Evolutionary conservation across 2,329 filamentous ascomycete genomes (phyloP).

Genomic region (Nemania bipapillata): DNA sequence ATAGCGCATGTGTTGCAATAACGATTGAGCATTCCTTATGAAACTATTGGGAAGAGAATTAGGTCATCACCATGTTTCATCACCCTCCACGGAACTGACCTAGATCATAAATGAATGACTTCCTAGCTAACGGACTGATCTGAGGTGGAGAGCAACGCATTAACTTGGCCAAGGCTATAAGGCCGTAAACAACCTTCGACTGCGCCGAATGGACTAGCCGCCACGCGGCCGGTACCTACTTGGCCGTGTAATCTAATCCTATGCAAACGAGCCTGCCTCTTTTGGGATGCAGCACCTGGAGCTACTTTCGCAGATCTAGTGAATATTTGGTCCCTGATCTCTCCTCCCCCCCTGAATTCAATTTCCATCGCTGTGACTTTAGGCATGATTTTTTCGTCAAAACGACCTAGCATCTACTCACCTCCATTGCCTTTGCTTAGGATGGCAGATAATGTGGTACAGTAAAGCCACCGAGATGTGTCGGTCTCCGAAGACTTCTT

Average conservation of each 20-base stretch:
- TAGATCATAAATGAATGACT: constrained; percentile 23
- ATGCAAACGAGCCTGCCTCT: not conserved
- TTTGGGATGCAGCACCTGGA: constrained; percentile 10
- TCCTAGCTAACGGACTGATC: constrained; percentile 25
- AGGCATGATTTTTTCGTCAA: constrained; percentile 12
- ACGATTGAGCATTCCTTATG: not conserved
- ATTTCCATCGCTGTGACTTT: constrained; percentile 11
- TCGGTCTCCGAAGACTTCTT: constrained; percentile 8
- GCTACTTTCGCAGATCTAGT: constrained; percentile 17
- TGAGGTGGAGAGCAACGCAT: constrained; percentile 30
- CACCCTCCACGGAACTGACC: not conserved
- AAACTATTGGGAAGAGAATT: not conserved
- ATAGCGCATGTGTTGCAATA: not conserved
- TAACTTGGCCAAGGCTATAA: constrained; percentile 12
- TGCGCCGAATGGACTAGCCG: constrained; percentile 3
- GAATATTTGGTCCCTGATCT: not conserved
- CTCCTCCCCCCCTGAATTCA: not conserved
- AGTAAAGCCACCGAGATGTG: constrained; percentile 1
- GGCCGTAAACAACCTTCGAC: constrained; percentile 6
- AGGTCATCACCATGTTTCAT: constrained; percentile 2
- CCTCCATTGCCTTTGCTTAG: not conserved
- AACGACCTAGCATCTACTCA: constrained; percentile 25
- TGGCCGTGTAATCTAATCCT: constrained; percentile 11
- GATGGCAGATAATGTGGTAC: constrained; percentile 6
- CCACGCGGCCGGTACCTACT: constrained; percentile 4